These are phyloP conservation scores for Penicillium sp. DNA, from an alignment of 2,329 filamentous ascomycete species.

Conservation along the genomic window DNA sequence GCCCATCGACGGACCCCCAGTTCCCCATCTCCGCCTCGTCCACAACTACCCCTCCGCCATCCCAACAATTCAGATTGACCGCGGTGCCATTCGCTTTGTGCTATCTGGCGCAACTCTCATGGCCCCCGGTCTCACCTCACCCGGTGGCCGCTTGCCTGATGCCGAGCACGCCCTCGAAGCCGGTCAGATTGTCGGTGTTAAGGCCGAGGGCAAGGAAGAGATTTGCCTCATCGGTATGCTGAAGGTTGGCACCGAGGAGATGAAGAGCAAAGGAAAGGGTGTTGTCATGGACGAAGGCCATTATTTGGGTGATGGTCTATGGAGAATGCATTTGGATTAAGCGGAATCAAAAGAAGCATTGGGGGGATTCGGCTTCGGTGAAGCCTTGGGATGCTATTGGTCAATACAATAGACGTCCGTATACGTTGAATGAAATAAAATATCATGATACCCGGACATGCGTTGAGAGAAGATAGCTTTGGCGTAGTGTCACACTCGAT, in stretches of 20 bases:
- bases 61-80: conserved; percentile 83
- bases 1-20: conserved; percentile 71
- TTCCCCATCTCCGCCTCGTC: conserved; percentile 86
- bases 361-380: neutral
- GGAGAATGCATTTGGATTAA: conserved; percentile 68
- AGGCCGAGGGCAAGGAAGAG: conserved; percentile 90
- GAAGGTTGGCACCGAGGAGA: conserved; percentile 83
- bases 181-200: conserved; percentile 83
- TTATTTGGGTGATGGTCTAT: conserved; percentile 91
- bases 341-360: neutral
- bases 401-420: neutral
- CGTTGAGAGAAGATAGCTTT: neutral
- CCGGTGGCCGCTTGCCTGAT: conserved; percentile 76
- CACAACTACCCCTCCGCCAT: conserved; percentile 88
- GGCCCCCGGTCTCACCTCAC: conserved; percentile 87
- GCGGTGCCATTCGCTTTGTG: conserved; percentile 95
- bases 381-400: neutral
- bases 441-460: neutral
- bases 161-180: conserved; percentile 66
- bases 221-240: conserved; percentile 85
- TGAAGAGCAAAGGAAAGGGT: conserved; percentile 92
- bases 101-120: conserved; percentile 91
- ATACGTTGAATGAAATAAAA: conserved; percentile 9
- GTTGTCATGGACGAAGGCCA: conserved; percentile 92
- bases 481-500: too few species aligned